Conservation (phyloP, 768 basidiomycete genomes). For the Hemileccinum rubropunctum region DNA sequence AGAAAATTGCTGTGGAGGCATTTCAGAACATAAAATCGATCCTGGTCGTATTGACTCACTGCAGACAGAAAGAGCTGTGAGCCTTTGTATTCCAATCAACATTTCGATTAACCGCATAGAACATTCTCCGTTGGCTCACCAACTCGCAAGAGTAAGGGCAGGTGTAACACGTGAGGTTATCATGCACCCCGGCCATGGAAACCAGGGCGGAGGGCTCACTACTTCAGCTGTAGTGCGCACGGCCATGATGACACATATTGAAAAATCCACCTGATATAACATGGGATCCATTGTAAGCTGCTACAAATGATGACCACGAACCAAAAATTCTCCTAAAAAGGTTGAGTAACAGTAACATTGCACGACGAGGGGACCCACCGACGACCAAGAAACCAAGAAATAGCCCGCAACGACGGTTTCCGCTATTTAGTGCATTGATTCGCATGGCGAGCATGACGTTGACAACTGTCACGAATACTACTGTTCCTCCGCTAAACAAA, state of each 20-base stretch:
- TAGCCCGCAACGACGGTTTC: neutral
- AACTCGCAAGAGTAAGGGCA: conserved; percentile 19
- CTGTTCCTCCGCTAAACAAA: conserved; percentile 13
- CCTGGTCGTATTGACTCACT: conserved; percentile 9
- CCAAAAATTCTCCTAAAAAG: conserved; percentile 16
- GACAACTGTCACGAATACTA: conserved; percentile 18
- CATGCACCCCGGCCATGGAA: conserved; percentile 16
- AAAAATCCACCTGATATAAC: conserved; percentile 15
- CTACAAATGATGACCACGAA: neutral
- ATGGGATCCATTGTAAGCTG: neutral
- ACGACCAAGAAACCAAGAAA: conserved; percentile 16
- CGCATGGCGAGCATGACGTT: conserved; percentile 21
- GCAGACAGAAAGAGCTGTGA: conserved; percentile 15
- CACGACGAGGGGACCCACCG: conserved; percentile 8
- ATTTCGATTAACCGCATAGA: neutral
- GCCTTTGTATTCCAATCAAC: conserved; percentile 12
- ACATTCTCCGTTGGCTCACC: conserved; percentile 6
- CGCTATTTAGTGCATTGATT: conserved; percentile 16
- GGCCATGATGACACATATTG: conserved; percentile 12
- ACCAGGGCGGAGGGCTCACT: conserved; percentile 17
- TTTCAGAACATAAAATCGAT: neutral
- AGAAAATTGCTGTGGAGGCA: conserved; percentile 13
- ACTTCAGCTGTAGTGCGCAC: conserved; percentile 10
- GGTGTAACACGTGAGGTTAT: conserved; percentile 7
- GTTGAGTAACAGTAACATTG: neutral